These are phyloP conservation scores for Boletus subparvulus DNA, from an alignment of 768 basidiomycete species.

Conservation along the genomic window DNA sequence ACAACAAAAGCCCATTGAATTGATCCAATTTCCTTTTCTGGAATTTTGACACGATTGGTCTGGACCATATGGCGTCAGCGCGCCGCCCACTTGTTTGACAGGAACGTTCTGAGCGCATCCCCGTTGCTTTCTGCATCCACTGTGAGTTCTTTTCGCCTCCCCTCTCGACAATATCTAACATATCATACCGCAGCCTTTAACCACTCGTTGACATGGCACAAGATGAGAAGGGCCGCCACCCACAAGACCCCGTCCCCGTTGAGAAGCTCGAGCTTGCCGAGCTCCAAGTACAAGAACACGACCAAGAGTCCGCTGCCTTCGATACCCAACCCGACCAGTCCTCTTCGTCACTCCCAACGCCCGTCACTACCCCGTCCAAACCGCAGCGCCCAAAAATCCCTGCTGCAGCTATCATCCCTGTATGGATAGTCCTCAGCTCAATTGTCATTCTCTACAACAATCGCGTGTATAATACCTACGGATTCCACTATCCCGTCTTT, in stretches of 20 bases:
- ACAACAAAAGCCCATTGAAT: too few species aligned
- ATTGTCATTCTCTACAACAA: conserved; percentile 97
- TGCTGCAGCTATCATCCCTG: conserved; percentile 73
- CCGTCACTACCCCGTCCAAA: conserved; percentile 46
- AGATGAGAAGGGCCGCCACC: conserved; percentile 24
- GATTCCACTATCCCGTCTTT: conserved; percentile 91
- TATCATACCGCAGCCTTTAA: background rate
- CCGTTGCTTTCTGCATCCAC: background rate
- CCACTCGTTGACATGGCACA: conserved; percentile 17
- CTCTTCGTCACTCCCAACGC: conserved; percentile 50
- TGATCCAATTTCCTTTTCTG: too few species aligned
- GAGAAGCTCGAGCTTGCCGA: conserved; percentile 24
- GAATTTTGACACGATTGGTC: too few species aligned
- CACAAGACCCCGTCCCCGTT: background rate
- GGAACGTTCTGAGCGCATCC: background rate
- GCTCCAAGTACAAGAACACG: conserved; percentile 21
- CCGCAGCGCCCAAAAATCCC: conserved; percentile 54
- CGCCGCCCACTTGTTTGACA: background rate
- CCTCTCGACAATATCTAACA: background rate
- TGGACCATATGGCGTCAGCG: background rate
- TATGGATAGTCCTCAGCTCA: conserved; percentile 91
- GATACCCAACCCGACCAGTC: conserved; percentile 4
- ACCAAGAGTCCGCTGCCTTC: conserved; percentile 6
- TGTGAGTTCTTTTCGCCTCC: conserved; percentile 4
- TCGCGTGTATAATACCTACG: conserved; percentile 75